Conservation (phyloP, 305 asterid species). For the Rubia balearica region DNA sequence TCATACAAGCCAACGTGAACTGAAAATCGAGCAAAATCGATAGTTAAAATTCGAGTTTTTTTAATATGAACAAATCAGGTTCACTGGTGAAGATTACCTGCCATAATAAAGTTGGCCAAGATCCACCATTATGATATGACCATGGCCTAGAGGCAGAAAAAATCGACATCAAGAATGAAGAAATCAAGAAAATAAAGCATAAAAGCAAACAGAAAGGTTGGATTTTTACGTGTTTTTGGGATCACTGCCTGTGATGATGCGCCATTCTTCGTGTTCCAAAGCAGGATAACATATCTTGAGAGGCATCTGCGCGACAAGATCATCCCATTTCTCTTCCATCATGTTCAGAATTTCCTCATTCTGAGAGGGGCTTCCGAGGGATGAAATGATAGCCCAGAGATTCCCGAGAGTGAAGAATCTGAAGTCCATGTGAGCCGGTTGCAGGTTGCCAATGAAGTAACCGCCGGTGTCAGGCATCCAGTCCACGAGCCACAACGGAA, state of each 20-base stretch:
- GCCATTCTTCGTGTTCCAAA: slow-evolving; percentile 73
- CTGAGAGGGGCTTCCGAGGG: slow-evolving; percentile 53
- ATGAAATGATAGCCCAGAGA: slow-evolving; percentile 68
- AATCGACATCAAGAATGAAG: not conserved
- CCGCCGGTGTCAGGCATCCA: slow-evolving; percentile 76
- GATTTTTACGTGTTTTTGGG: slow-evolving; percentile 74
- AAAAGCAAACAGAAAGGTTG: not conserved
- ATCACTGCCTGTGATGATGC: slow-evolving; percentile 81
- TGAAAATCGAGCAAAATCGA: slow-evolving; percentile 19
- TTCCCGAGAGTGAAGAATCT: slow-evolving; percentile 78
- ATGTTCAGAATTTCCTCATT: slow-evolving; percentile 54
- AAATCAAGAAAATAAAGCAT: not conserved
- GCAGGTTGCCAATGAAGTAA: slow-evolving; percentile 64
- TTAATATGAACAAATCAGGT: not conserved
- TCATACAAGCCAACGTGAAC: slow-evolving; percentile 81
- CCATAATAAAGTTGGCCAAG: slow-evolving; percentile 88
- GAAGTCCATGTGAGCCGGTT: slow-evolving; percentile 87
- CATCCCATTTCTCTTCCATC: slow-evolving; percentile 78
- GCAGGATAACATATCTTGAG: slow-evolving; percentile 85
- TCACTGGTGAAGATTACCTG: slow-evolving; percentile 43
- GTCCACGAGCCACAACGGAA: slow-evolving; percentile 67
- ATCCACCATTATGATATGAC: slow-evolving; percentile 92
- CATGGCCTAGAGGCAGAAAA: slow-evolving; percentile 47
- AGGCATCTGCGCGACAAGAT: slow-evolving; percentile 70
- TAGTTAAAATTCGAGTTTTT: not conserved